These are phyloP conservation scores for Populus simonii DNA, from an alignment of 345 rosid species.

Conservation along the genomic window DNA sequence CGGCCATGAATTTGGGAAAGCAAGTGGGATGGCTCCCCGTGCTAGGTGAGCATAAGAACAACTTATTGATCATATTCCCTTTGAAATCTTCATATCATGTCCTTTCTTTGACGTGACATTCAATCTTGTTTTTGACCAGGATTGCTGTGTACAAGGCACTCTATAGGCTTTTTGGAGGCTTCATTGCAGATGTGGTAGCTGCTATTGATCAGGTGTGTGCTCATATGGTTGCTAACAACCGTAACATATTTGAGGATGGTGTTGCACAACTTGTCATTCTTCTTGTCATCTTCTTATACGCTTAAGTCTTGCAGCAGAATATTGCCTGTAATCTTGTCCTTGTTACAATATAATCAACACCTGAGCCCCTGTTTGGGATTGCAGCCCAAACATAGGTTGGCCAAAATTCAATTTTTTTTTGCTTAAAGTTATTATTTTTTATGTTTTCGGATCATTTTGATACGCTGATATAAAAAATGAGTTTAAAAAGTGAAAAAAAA, in stretches of 20 bases:
- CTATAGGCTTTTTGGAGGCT: slow-evolving; percentile 94
- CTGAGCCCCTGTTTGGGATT: background rate
- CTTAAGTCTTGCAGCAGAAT: background rate
- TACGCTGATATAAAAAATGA: no score
- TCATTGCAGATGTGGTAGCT: slow-evolving; percentile 95
- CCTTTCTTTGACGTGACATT: slow-evolving; percentile 5
- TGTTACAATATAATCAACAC: background rate
- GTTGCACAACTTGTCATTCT: slow-evolving; percentile 1
- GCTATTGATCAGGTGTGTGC: slow-evolving; percentile 88
- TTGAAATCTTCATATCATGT: background rate
- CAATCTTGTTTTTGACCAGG: slow-evolving; percentile 36
- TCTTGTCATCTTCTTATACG: background rate
- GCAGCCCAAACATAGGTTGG: no score
- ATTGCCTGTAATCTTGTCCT: background rate
- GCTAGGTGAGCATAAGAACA: slow-evolving; percentile 59
- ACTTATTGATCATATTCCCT: background rate
- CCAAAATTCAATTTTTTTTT: no score
- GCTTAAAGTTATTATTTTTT: no score
- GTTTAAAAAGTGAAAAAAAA: no score
- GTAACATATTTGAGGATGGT: background rate
- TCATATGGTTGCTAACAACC: background rate
- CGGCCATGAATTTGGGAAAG: slow-evolving; percentile 97
- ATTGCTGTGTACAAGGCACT: slow-evolving; percentile 96
- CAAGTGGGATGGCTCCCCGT: slow-evolving; percentile 99
- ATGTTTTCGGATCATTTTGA: no score